Base-by-base conservation (phyloP, 164 flowering plant genomes). In the Vitis riparia region DNA sequence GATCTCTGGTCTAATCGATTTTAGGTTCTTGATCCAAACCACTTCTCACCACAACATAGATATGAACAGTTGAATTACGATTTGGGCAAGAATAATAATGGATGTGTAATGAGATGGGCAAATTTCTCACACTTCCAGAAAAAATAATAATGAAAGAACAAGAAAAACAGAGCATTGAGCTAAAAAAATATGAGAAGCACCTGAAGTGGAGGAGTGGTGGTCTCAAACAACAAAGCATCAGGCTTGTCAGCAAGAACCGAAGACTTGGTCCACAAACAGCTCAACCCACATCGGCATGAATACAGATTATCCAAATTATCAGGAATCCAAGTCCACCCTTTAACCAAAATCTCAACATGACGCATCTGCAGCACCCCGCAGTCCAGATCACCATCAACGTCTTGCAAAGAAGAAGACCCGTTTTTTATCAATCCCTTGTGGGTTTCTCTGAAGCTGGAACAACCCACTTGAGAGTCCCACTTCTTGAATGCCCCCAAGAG, bases 271-370 rank as follows among this genome's bases (percentile, higher is more conserved):
- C 98, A 96, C 76, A 96, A 82, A 78, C 99, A 96, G 80, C 82
- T 93, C 91, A 96, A 75, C 74, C 95, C 98, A 70, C 98, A 96
- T 9, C 87, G 72, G 71, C 98, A 96, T 0, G 88, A 76, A 68
- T 93, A 96, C 80, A 93, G 63, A 79, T 87, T 87, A 73, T 93
- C 97, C 88, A 96, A 81, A 88, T 96, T 92, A 79, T 93, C 98
- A 56, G 99, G 99, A 78, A 96, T 83, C 99, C 99, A 96, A 63
- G 99, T 96, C 98, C 99, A 96, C 71, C 97, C 92, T 77, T 93
- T 93, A 5, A 96, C 95, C 85, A 93, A 73, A 47, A 96, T 89
- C 64, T 80, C 86, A 58, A 92, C 97, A 79, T 89, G 90, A 6
- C 66, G 68, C 94, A 87, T 82, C 80, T 84, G 86, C 88, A 91